phyloP scores from a whole-genome alignment of 2,329 filamentous ascomycete species.

The Calonectria leucothoes region DNA sequence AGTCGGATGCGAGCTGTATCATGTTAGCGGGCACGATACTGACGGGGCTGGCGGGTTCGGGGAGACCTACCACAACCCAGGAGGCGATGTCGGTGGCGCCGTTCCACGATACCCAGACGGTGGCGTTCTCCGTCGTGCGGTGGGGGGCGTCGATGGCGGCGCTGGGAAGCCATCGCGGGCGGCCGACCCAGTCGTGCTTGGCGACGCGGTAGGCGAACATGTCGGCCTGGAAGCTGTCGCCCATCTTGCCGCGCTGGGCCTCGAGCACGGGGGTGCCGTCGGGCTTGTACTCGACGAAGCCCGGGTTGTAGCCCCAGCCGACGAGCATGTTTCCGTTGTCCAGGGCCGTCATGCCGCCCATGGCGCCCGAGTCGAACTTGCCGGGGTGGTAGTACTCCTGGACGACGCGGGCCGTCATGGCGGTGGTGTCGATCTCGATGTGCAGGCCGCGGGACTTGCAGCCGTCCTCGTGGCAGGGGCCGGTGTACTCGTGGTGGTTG shows the following conservation, averaged over 20 bases:
- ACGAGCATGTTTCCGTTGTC: conserved; percentile 43
- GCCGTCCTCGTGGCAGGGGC: conserved; percentile 37
- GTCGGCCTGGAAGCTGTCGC: conserved; percentile 33
- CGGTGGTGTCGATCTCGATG: conserved; percentile 42
- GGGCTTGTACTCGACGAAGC: conserved; percentile 43
- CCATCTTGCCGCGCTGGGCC: conserved; percentile 38
- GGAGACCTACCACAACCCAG: conserved; percentile 43
- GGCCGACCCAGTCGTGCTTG: conserved; percentile 43
- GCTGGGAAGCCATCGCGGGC: conserved; percentile 44
- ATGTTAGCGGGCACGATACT: conserved; percentile 30
- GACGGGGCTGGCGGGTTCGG: conserved; percentile 8
- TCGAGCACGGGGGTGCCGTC: conserved; percentile 41
- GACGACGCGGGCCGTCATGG: conserved; percentile 45
- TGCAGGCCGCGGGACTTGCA: conserved; percentile 46
- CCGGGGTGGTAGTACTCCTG: conserved; percentile 45
- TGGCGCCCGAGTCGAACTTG: conserved; percentile 39
- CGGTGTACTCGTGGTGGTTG: conserved; percentile 50
- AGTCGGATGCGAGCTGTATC: conserved; percentile 37
- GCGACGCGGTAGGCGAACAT: conserved; percentile 45
- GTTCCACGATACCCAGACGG: conserved; percentile 46
- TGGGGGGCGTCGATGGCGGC: conserved; percentile 40
- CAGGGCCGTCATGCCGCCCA: conserved; percentile 42
- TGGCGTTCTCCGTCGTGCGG: conserved; percentile 37
- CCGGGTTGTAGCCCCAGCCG: conserved; percentile 44
- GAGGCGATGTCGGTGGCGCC: conserved; percentile 43